Conservation (phyloP, 1,284 basidiomycete genomes). For the Tilletia indica region DNA sequence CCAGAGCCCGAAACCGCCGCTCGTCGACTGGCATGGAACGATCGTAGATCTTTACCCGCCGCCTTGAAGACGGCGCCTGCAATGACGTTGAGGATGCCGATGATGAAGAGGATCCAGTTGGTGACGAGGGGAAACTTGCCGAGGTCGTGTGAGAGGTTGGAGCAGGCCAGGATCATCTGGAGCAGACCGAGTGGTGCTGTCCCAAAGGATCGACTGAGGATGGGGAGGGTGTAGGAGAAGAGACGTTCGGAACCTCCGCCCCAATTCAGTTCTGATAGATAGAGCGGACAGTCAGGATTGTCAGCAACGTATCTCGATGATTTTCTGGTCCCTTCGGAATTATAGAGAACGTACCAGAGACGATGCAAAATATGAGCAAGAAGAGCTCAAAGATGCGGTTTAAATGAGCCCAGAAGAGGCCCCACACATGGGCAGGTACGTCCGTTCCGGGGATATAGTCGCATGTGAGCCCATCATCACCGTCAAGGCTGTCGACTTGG, state of each 20-base stretch:
- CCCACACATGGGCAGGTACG: conserved; percentile 38
- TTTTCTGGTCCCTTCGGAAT: neutral
- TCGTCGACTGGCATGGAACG: conserved; percentile 4
- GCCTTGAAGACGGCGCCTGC: neutral
- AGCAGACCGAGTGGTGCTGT: conserved; percentile 34
- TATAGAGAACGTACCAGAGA: conserved; percentile 18
- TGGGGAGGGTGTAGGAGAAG: conserved; percentile 36
- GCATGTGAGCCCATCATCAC: neutral
- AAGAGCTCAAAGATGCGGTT: conserved; percentile 30
- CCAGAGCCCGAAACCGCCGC: neutral
- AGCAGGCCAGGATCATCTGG: conserved; percentile 24
- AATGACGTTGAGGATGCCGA: conserved; percentile 26
- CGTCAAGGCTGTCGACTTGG: neutral
- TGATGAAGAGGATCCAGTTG: conserved; percentile 27
- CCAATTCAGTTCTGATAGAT: conserved; percentile 32
- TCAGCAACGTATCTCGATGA: neutral
- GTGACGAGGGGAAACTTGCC: conserved; percentile 26
- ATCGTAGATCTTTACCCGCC: neutral
- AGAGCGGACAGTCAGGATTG: neutral
- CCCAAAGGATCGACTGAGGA: conserved; percentile 38
- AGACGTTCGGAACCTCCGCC: conserved; percentile 25
- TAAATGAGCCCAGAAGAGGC: conserved; percentile 41
- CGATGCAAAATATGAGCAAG: conserved; percentile 28
- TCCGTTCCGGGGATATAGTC: conserved; percentile 35
- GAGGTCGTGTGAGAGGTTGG: conserved; percentile 21